Base-by-base conservation (phyloP, 2,329 filamentous ascomycete genomes). In the Arthrinium puccinioides region DNA sequence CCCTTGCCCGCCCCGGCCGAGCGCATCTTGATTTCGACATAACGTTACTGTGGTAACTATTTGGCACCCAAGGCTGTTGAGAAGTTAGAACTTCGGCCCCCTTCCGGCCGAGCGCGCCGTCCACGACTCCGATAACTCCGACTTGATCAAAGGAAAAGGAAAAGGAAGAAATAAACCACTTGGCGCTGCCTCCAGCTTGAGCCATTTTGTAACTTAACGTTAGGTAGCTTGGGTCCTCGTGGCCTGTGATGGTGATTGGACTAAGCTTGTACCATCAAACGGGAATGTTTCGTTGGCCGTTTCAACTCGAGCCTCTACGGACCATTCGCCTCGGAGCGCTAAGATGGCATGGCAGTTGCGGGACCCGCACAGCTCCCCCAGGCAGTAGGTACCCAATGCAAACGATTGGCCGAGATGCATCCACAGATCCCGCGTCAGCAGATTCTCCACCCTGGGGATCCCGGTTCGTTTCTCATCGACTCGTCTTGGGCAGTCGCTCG, bases 231-330 rank as follows among this genome's bases (percentile, higher is more conserved):
- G 27, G 3, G 2, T 9, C 14, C 6, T 16, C 8, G 5, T 14
- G 27, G 14, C 10, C 18, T 16, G 10, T 9, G 30, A 21, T 33
- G 9, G 30, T 21, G 23, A 15, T 23, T 16, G 31, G 31, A 19
- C 20, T 20, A 15, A 7, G 24, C 15, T 14, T 11, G 31, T n/a
- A 33, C 20, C 31, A 20, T 33, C 31, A 33, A 33, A 33, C 31
- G 15, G 31, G n/a, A 23, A 40, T 30, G 34, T 43, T 43, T 40
- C 35, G 41, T 43, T 43, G 40, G 38, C n/a, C 37, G 41, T 43
- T 43, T 43, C 41, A 43, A 35, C 19, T 24, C 34, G 25, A 24
- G 27, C 29, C 20, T 25, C 32, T 24, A 32, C 26, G 15, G 32
- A 19, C 41, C 40, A 38, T 38, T 41, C 39, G 29, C 14, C 20